Conservation (phyloP, 129 eudicot species). For the Ambrosia artemisiifolia region DNA sequence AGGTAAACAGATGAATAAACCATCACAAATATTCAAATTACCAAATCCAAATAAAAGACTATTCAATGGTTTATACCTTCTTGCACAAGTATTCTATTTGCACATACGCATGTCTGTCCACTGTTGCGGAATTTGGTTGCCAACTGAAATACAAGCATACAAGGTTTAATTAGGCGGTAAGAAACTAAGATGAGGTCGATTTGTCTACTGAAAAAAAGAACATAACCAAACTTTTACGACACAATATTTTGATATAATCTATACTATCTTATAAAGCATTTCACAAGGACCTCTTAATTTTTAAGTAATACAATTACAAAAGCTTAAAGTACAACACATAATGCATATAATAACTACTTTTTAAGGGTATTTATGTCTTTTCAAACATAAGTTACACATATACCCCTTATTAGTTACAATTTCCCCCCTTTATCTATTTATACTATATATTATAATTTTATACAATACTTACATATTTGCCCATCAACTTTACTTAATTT, state of each 20-base stretch:
- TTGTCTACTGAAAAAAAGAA: not conserved
- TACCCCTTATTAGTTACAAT: too few relatives aligned
- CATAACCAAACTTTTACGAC: not conserved
- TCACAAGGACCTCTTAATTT: too few relatives aligned
- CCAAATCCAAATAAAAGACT: not conserved
- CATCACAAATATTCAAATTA: not conserved
- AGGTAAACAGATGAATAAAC: not conserved
- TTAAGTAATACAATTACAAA: too few relatives aligned
- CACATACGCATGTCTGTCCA: constrained; percentile 95
- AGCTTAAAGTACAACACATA: too few relatives aligned
- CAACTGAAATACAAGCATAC: constrained; percentile 55
- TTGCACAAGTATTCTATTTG: constrained; percentile 91
- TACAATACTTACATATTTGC: too few relatives aligned
- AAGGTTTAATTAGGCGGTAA: not conserved
- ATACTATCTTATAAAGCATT: too few relatives aligned
- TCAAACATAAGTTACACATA: too few relatives aligned
- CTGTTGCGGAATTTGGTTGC: constrained; percentile 84
- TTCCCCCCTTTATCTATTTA: too few relatives aligned
- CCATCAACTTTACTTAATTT: too few relatives aligned
- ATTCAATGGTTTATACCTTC: constrained; percentile 54
- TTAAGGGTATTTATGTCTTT: too few relatives aligned
- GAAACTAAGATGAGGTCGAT: not conserved
- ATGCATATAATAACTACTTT: too few relatives aligned
- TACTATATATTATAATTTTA: too few relatives aligned
- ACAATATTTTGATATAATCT: not conserved